These are phyloP conservation scores for Gonium pectorale DNA, from an alignment of 139 green algal species.

Conservation along the genomic window DNA sequence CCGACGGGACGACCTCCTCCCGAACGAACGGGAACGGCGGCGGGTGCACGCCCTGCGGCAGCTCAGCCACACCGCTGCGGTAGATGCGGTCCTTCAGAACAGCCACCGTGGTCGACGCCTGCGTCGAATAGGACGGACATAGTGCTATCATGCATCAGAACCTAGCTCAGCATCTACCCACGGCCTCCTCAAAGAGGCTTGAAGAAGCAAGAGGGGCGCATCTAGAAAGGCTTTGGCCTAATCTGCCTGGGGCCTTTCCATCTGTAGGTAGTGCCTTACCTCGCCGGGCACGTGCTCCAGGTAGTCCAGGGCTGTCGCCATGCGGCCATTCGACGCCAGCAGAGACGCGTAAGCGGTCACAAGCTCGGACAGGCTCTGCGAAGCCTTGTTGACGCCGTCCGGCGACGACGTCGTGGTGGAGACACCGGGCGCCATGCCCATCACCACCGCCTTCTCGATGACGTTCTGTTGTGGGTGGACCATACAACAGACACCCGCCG, in stretches of 20 bases:
- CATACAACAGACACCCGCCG: too few species aligned
- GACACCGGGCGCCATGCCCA: constrained; percentile 77
- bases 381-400: constrained; percentile 58
- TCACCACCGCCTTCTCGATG: constrained; percentile 95
- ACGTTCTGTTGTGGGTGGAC: too few species aligned
- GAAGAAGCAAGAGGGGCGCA: too few species aligned
- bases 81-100: constrained; percentile 92
- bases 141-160: too few species aligned
- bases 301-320: constrained; percentile 83
- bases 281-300: constrained; percentile 60
- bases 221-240: too few species aligned
- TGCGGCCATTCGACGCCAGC: constrained; percentile 81
- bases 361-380: constrained; percentile 79
- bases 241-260: too few species aligned
- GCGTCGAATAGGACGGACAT: not conserved
- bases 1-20: constrained; percentile 57
- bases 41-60: constrained; percentile 47
- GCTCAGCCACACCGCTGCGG: constrained; percentile 56
- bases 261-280: too few species aligned
- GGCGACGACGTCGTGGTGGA: constrained; percentile 54
- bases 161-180: not conserved
- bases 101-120: constrained; percentile 68
- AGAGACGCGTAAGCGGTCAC: constrained; percentile 86
- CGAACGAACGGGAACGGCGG: constrained; percentile 80
- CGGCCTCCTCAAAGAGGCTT: not conserved